Conservation (phyloP, 192 early-diverging fungal genomes). For the Geranomyces michiganensis region DNA sequence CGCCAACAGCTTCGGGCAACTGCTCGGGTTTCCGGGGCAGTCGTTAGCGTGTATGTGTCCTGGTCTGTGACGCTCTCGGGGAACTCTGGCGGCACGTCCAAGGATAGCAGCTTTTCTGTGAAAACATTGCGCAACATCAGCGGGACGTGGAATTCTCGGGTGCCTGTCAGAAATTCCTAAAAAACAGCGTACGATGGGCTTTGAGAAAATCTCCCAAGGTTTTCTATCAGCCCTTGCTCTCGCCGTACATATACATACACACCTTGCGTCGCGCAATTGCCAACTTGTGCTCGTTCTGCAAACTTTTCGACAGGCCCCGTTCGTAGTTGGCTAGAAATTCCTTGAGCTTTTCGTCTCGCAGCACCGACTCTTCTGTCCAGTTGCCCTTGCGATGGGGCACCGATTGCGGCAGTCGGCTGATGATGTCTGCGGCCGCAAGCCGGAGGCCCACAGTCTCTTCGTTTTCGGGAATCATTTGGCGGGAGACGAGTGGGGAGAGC, state of each 20-base stretch:
- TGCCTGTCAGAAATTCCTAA: neutral
- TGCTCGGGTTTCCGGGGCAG: neutral
- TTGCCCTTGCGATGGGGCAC: constrained; percentile 41
- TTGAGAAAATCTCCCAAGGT: too few relatives aligned
- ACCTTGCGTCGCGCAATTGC: constrained; percentile 14
- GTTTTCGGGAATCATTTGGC: constrained; percentile 21
- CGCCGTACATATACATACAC: too few relatives aligned
- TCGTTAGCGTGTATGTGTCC: constrained; percentile 14
- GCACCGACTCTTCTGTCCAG: constrained; percentile 52
- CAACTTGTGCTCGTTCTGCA: constrained; percentile 30
- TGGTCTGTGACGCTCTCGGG: constrained; percentile 30
- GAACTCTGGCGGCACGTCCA: constrained; percentile 37
- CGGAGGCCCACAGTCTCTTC: constrained; percentile 11
- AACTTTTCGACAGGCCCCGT: constrained; percentile 25
- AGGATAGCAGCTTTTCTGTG: constrained; percentile 33
- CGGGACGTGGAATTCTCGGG: constrained; percentile 26
- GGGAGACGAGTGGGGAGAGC: too few relatives aligned
- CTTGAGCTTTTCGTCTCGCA: constrained; percentile 39
- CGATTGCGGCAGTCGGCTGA: constrained; percentile 8
- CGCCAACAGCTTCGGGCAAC: constrained; percentile 12
- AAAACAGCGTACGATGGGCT: too few relatives aligned
- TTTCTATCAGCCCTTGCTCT: too few relatives aligned
- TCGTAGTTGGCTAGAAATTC: constrained; percentile 39
- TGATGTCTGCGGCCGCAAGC: constrained; percentile 13
- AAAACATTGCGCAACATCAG: constrained; percentile 42